Base-by-base conservation (phyloP, 345 rosid species). In the Citrus hindsii region DNA sequence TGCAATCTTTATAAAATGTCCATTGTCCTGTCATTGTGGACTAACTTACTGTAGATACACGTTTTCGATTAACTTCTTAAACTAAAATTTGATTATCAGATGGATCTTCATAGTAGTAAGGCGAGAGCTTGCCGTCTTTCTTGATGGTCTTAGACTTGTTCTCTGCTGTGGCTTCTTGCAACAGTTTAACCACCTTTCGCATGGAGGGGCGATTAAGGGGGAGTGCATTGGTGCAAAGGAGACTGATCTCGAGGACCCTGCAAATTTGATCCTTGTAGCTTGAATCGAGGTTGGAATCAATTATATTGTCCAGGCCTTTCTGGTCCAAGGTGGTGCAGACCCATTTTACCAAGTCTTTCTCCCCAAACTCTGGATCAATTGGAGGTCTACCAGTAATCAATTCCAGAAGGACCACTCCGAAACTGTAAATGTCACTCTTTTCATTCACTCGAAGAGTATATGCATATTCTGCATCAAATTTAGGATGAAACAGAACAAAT, bases 391-490 rank as follows among this genome's bases (percentile, higher is more conserved):
- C 98, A 0, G 99, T 95, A 14, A 91, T 92, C 76, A 92, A 59
- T 81, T 96, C 99, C 62, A 96, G 79, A 66, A 96, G 76, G 51
- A 96, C 98, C 0, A 96, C 96, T 14, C 99, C 97, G 1, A 96
- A 96, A 69, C 98, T 93, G 79, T 92, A 96, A 76, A 88, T 91
- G 76, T 96, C 99, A 58, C 98, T 96, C 91, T 96, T 96, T 79
- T 96, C 99, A 42, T 92, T 93, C 73, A 95, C 99, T 72, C 92
- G 81, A 16, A 93, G 88, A 22, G 99, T 96, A 27, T 96, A 92
- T 1, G 93, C 93, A 51, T 95, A 95, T 79, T 96, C 98, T 91
- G 92, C 88, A 42, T 40, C 76, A 33, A 63, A 21, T n/a, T 10
- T 19, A 38, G 40, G 42, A 72, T 19, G 46, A 53, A 51, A 64